Base-by-base conservation (phyloP, 1,284 basidiomycete species). In the Irpex rosettiformis region DNA sequence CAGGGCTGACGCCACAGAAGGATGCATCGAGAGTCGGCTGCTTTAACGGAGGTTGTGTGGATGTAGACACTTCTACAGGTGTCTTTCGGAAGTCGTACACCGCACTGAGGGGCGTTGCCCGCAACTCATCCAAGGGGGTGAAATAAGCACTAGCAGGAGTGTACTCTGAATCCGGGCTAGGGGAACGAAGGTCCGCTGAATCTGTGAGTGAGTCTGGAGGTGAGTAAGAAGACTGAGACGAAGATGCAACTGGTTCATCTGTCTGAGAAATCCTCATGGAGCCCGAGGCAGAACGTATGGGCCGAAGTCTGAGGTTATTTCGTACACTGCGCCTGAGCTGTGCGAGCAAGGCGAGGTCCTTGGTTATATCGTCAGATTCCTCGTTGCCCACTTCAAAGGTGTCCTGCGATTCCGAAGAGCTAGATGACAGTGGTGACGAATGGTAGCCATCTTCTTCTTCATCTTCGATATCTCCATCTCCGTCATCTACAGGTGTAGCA, bases 291-390 rank as follows among this genome's bases (percentile, higher is more conserved):
- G 85, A 86, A 52, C 83, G 81, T 59, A 92, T 86, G 29, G 90
- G 89, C 16, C 89, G 81, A 30, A 92, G 77, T 57, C 83, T 83
- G 45, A 92, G 79, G 65, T 92, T 92, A 71, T 84, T 80, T 69
- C 86, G 82, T 1, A 92, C 86, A 62, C 76, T 88, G 61, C 79
- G 77, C 40, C 89, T 81, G 11, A 92, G 79, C 64, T 81, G 73
- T 58, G 88, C 86, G 42, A 92, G 81, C 54, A 79, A 80, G 16
- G 79, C 83, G 30, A 91, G 76, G 61, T 86, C 86, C 62, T 83
- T 82, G 11, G 81, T 78, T 55, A 90, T 73, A 62, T 89, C 87
- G 66, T 79, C 80, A 11, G 69, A 67, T 54, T 71, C 67, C 7
- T 64, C 61, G 60, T 64, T 64, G 55, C 69, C 61, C 60, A 70